Percentiles rank a stretch among this genome's conserved stretches.
Conservation (phyloP, 257 asterid species). For the Fraxinus quadrangulata region DNA sequence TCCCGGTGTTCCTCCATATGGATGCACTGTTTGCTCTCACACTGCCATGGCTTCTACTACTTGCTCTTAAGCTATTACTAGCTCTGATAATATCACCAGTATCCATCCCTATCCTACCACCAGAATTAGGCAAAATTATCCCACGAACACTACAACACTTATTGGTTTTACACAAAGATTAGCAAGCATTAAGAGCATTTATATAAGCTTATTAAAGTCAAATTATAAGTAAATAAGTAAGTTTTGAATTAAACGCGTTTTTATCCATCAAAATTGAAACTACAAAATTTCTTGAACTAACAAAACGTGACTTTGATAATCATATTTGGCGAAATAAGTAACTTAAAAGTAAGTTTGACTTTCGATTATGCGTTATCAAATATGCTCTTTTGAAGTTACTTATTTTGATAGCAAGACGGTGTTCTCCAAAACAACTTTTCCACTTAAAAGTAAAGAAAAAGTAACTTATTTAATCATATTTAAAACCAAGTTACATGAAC, state of each 20-base stretch:
- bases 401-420: no score
- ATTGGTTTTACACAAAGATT: background rate
- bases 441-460: background rate
- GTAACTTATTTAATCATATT: background rate
- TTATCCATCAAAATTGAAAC: no score
- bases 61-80: conserved; percentile 35
- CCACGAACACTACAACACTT: background rate
- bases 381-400: background rate
- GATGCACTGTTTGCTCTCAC: conserved; percentile 45
- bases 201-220: background rate
- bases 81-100: conserved; percentile 22
- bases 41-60: conserved; percentile 32
- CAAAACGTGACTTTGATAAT: no score
- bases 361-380: no score
- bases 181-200: background rate
- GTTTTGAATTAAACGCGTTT: no score
- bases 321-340: no score
- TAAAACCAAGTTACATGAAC: no score
- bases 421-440: background rate
- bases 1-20: conserved; percentile 53
- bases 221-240: no score
- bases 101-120: conserved; percentile 25
- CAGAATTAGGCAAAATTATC: conserved; percentile 1
- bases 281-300: no score
- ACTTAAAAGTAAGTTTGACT: no score